A percentile compares a stretch with the other conserved stretches of the same genome.
phyloP scores from a whole-genome alignment of 2,329 filamentous ascomycete species.

The Cytospora piceicola region DNA sequence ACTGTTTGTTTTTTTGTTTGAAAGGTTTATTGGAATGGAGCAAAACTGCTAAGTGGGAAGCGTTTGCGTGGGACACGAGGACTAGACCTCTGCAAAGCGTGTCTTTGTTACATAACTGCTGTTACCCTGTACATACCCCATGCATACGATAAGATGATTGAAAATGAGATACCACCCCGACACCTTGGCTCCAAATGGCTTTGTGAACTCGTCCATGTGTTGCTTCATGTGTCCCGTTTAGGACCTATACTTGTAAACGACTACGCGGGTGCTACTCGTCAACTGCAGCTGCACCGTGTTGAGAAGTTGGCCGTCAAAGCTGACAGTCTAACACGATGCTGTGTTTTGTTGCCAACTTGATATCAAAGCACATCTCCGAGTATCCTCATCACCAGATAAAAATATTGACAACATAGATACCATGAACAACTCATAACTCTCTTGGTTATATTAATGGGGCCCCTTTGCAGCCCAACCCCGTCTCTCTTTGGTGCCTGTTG shows the following conservation, averaged over 20 bases:
- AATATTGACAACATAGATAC: too few relatives aligned
- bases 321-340: too few relatives aligned
- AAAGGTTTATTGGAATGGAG: neutral
- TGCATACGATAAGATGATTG: conserved; percentile 25
- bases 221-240: neutral
- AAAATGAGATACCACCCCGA: conserved; percentile 20
- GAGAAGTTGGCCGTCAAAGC: too few relatives aligned
- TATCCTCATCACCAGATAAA: too few relatives aligned
- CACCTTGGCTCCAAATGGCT: neutral
- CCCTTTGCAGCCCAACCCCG: too few relatives aligned
- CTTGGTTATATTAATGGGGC: too few relatives aligned
- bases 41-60: conserved; percentile 3
- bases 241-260: neutral
- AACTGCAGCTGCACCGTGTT: neutral
- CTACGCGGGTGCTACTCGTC: neutral
- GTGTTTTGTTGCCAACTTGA: too few relatives aligned
- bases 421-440: too few relatives aligned
- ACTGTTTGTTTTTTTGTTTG: neutral
- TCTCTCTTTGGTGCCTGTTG: too few relatives aligned
- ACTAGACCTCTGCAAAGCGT: conserved; percentile 14
- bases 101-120: conserved; percentile 20
- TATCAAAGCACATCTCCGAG: too few relatives aligned
- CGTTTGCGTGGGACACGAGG: conserved; percentile 11
- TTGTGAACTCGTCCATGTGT: neutral
- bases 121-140: conserved; percentile 25